Evolutionary conservation across 768 basidiomycete genomes (phyloP), one percentile per base, ranked within the genome.

Genomic region (Suillus subaureus): DNA sequence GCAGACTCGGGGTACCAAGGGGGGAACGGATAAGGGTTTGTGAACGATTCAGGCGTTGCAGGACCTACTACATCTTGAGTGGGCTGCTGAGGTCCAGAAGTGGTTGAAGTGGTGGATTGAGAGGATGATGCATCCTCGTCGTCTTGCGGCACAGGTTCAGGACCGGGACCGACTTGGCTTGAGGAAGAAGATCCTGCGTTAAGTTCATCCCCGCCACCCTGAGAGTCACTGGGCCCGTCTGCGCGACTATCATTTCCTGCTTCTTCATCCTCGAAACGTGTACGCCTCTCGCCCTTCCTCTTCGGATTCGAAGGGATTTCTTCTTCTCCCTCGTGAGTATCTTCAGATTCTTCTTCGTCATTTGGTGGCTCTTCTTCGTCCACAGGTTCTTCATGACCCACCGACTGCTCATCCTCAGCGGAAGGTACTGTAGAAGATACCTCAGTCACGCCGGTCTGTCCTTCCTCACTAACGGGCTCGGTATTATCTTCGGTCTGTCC

Each of bases 1-100:
- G 89, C 89, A 60, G 84, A 85, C 71, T 91, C 90, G 16, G 89
- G 89, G 67, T 85, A 87, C 89, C 89, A 91, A 0, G 83, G 82
- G 0, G 88, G 88, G 70, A 83, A 84, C 0, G 88, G 88, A 73
- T 85, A 90, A 2, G 89, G 90, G 65, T 90, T 90, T 0, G 79
- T 79, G 23, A 77, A 73, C 6, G 69, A 69, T 37, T 55, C 55
- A 9, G 69, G 37, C n/a, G 26, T 60, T 28, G 26, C 18, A 16
- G 26, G 39, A 21, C 16, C 57, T 40, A 26, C 57, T 35, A 15
- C 55, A 26, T 23, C 9, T 37, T 64, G 69, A 37, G 66, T 60
- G 49, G 71, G 62, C 9, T 66, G 56, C 47, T 61, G 67, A 21
- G 56, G 58, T 7, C 35, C 60, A 4, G 65, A 28, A 4, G 65